Conservation (phyloP, 371 early-diverging fungal species). For the Mortierella sp. region DNA sequence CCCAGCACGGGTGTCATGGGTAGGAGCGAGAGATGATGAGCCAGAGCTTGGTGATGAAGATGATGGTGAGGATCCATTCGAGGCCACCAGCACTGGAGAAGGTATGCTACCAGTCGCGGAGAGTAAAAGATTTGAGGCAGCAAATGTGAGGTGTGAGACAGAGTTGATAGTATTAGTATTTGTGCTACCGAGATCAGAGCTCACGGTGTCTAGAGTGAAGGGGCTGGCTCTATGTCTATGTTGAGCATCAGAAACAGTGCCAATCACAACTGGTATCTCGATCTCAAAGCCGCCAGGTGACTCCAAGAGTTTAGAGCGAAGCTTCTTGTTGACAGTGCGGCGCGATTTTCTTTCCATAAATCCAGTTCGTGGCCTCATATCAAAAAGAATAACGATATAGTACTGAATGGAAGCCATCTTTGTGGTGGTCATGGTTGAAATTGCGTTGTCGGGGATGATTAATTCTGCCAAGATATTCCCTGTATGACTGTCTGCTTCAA, state of each 20-base stretch:
- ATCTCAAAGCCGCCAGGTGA: slow-evolving; percentile 38
- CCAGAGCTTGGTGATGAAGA: background rate
- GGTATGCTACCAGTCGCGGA: background rate
- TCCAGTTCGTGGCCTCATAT: slow-evolving; percentile 32
- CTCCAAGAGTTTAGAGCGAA: slow-evolving; percentile 21
- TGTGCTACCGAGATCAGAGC: background rate
- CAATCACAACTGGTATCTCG: slow-evolving; percentile 30
- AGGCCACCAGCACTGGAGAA: background rate
- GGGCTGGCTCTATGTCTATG: slow-evolving; percentile 6
- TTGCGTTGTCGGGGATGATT: slow-evolving; percentile 18
- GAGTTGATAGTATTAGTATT: background rate
- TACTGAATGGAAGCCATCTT: slow-evolving; percentile 42
- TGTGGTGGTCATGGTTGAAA: slow-evolving; percentile 35
- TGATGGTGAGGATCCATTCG: background rate
- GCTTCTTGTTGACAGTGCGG: slow-evolving; percentile 20
- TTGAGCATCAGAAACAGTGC: slow-evolving; percentile 21
- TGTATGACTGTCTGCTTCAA: slow-evolving; percentile 6
- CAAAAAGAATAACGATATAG: slow-evolving; percentile 31
- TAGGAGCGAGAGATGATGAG: background rate
- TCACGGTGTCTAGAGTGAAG: background rate
- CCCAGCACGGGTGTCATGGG: background rate
- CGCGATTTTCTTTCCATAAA: slow-evolving; percentile 26
- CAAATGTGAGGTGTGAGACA: slow-evolving; percentile 6
- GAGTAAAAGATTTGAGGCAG: slow-evolving; percentile 14
- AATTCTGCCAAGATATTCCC: slow-evolving; percentile 22